A percentile compares a stretch with the other conserved stretches of the same genome.
Evolutionary conservation across 2,329 filamentous ascomycete species (phyloP).

Genomic region (Gaeumannomyces tritici): DNA sequence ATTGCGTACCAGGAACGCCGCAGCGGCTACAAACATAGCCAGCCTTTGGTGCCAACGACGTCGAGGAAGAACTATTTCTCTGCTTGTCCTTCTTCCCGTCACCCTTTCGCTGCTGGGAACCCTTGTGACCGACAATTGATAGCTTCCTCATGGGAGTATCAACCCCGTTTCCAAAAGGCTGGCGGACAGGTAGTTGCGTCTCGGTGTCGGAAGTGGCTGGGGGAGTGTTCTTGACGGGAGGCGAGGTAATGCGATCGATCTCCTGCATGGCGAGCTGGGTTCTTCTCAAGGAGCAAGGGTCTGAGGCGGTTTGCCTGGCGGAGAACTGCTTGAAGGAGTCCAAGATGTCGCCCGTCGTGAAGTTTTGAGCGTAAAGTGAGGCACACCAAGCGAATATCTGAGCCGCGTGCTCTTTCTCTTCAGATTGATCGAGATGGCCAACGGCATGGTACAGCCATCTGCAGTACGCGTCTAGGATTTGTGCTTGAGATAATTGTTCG

Average conservation of each 20-base stretch:
- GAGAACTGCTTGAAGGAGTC: conserved; percentile 10
- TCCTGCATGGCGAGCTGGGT: background rate
- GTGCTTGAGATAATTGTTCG: background rate
- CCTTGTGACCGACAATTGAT: background rate
- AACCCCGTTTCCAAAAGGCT: background rate
- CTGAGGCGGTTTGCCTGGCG: background rate
- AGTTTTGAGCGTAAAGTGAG: conserved; percentile 7
- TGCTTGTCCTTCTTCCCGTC: background rate
- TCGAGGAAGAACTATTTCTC: background rate
- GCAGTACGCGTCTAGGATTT: background rate
- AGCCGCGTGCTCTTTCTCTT: background rate
- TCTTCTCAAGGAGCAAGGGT: conserved; percentile 3
- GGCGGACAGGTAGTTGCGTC: background rate
- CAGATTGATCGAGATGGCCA: conserved; percentile 6
- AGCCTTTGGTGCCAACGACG: no score
- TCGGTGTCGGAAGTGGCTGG: background rate
- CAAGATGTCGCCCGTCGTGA: conserved; percentile 9
- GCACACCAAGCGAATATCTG: conserved; percentile 11
- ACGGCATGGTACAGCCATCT: conserved; percentile 12
- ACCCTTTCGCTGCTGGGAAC: background rate
- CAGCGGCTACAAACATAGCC: conserved; percentile 23
- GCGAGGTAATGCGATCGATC: background rate
- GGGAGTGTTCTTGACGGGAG: background rate
- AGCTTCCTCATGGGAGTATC: background rate
- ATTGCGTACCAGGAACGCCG: conserved; percentile 18